Evolutionary conservation across 1,284 basidiomycete species (phyloP), one percentile per base, ranked within the genome.

Genomic region (Cryptococcus amylolentus): DNA sequence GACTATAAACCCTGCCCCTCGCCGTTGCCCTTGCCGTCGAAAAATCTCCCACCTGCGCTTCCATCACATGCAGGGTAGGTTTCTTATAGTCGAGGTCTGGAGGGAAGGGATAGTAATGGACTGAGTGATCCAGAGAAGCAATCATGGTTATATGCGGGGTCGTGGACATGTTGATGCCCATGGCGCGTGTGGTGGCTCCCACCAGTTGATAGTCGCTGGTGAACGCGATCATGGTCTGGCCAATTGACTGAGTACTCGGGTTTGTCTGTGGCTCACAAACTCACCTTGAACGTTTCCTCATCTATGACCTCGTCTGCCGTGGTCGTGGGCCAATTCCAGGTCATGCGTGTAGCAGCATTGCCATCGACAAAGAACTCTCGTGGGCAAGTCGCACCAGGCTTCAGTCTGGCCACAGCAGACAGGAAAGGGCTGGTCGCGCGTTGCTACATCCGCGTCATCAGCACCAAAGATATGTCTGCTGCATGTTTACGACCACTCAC

Each of bases 171-270:
- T 82, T 82, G 20, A 92, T 78, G 0, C 86, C 85, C 45, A 88
- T 78, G 5, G 84, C 82, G n/a, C 81, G 82, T 1, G 82, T 75
- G 2, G 85, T 87, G 0, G 83, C 83, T 8, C 81, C 79, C 56
- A 93, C 85, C 62, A 93, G 88, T 67, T 87, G 82, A 46, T 89
- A 77, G 73, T 95, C 91, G 2, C 89, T 91, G 49, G 91, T 81
- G 67, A 91, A 94, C 4, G 86, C 85, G 52, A 94, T 80, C 56
- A 94, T 89, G 65, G 88, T 89, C 88, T 92, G 66, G 10, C 26
- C 13, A 23, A 31, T 4, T 20, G 23, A 26, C 13, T 9, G 41
- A 39, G 26, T 8, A 41, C 13, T 12, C 23, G 37, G 9, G 8
- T 5, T 5, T 10, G 12, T 40, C 6, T 4, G n/a, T 38, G 23